A percentile compares a stretch with the other conserved stretches of the same genome.
Evolutionary conservation across 768 basidiomycete genomes (phyloP).

Genomic region (Nidularia pulvinata): DNA sequence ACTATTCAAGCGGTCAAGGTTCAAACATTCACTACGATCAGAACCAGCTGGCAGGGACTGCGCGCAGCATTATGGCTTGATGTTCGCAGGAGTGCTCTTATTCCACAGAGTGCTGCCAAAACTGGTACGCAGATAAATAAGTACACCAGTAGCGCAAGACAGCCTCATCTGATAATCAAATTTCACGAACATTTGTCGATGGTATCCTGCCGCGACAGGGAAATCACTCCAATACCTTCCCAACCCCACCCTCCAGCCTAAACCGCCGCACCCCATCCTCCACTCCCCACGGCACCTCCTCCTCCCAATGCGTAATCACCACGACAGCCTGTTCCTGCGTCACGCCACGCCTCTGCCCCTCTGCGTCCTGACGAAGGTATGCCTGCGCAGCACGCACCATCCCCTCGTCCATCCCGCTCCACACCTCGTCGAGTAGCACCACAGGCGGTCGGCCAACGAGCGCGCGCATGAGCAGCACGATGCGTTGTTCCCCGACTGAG

Average conservation of each 20-base stretch:
- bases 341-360: conserved; percentile 35
- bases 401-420: conserved; percentile 87
- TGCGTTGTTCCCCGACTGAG: conserved; percentile 72
- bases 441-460: conserved; percentile 74
- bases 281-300: conserved; percentile 82
- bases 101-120: too few relatives aligned
- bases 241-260: conserved; percentile 25
- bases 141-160: too few relatives aligned
- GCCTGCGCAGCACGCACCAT: conserved; percentile 67
- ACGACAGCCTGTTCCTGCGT: conserved; percentile 71
- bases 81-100: too few relatives aligned
- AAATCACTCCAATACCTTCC: too few relatives aligned
- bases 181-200: too few relatives aligned
- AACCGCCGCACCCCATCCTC: conserved; percentile 49
- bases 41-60: too few relatives aligned
- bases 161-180: too few relatives aligned
- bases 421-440: conserved; percentile 89
- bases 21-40: too few relatives aligned
- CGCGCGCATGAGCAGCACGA: conserved; percentile 85
- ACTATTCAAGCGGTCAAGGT: too few relatives aligned
- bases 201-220: too few relatives aligned
- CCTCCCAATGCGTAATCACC: conserved; percentile 89
- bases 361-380: conserved; percentile 53
- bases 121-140: too few relatives aligned
- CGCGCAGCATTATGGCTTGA: too few relatives aligned